Evolutionary conservation across 2,329 filamentous ascomycete species (phyloP), one percentile per base, ranked within the genome.

Genomic region (Microdochium bolleyi): DNA sequence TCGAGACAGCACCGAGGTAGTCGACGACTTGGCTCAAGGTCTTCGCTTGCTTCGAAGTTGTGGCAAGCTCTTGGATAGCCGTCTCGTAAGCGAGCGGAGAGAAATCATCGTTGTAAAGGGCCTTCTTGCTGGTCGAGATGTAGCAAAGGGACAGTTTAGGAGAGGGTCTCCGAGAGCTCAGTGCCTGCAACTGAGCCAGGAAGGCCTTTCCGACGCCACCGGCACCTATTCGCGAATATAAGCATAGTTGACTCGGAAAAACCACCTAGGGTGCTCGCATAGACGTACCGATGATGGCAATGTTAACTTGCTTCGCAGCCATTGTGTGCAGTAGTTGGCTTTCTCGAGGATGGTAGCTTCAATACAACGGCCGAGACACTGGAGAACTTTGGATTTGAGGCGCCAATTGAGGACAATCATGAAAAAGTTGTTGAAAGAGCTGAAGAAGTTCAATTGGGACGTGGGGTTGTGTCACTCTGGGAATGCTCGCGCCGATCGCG

Each of bases 181-280:
- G 80, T 55, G 74, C 67, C 58, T 86, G 76, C 54, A 97, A 83
- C 72, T 97, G 94, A 60, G 78, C 77, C 57, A 97, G 82, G 77
- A 97, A 96, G 73, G 83, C 84, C 71, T 92, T 92, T 64, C 94
- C 94, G 56, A 97, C 94, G 58, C 92, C 92, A 61, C 94, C 94
- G 62, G 88, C 88, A 65, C 94, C 92, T 95, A 64, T 58, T 61
- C 14, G 53, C 19, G 24, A 57, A 53, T 53, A 49, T 38, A 32
- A 44, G 49, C 49, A 34, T 57, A 55, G 57, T 55, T 48, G 53
- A 53, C 58, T 30, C 24, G 4, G 48, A 46, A 8, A 10, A 24
- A 14, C 5, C 48, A 27, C 3, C 24, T 24, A 9, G 51, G 24
- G 38, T 25, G 44, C 41, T 24, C 11, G n/a, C n/a, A 19, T 16